Base-by-base conservation (phyloP, 2,329 filamentous ascomycete genomes). In the Apiospora aurea region DNA sequence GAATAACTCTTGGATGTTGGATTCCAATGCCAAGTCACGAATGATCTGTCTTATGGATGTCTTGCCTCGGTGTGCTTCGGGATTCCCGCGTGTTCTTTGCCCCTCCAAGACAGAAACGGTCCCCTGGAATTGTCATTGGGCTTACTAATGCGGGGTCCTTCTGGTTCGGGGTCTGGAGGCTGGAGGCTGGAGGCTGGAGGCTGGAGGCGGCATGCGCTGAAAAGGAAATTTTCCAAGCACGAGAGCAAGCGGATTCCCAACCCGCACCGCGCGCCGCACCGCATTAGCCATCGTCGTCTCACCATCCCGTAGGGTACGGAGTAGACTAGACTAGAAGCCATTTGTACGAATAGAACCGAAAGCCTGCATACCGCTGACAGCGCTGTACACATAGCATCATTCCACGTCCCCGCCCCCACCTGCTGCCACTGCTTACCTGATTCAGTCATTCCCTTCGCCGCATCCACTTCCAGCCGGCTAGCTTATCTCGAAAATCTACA, bases 121-220 rank as follows among this genome's bases (percentile, higher is more conserved):
- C 57, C 57, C 57, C 57, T 64, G 29, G 18, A 57, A 38, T 14
- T 11, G 41, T 6, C 41, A 38, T 43, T 43, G 41, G 8, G 67
- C 67, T 69, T 49, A 69, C 44, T 69, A 69, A 69, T 69, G 67
- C 67, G 67, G 67, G 67, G 44, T 69, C 24, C 14, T 68, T 61
- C 29, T 61, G 7, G 47, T 11, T n/a, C 10, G 34, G 10, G 29
- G 18, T 13, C 46, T 49, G 16, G 44, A 46, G 16, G 13, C 16
- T 46, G 16, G 44, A 21, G 44, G 16, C 44, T 49, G 16, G 44
- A 46, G 16, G 13, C 46, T 49, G 16, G 44, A 46, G 16, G 13
- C 16, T 46, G 16, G 44, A 21, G 44, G 16, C 44, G 44, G 21
- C 7, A 34, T 38, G 53, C 53, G 29, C 49, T 26, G 24, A 49